A percentile compares a stretch with the other conserved stretches of the same genome.
Conservation (phyloP, 257 asterid species). For the Salvia splendens region DNA sequence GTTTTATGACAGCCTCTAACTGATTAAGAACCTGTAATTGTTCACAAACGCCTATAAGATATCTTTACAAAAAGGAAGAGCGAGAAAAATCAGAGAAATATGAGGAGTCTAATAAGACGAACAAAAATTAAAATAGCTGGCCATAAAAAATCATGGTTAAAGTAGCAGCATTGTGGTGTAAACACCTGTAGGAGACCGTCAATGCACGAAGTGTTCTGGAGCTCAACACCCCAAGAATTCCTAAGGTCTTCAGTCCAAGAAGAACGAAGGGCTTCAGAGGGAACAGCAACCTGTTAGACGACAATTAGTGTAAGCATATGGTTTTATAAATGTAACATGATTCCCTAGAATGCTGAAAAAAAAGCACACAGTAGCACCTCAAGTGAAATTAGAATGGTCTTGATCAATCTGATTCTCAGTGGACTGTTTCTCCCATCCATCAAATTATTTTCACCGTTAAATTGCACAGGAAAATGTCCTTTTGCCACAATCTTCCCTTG, state of each 20-base stretch:
- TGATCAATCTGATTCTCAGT: constrained; percentile 65
- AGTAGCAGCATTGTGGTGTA: background rate
- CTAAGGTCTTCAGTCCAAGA: constrained; percentile 82
- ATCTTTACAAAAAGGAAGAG: constrained; percentile 1
- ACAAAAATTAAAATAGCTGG: constrained; percentile 9
- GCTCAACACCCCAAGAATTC: constrained; percentile 70
- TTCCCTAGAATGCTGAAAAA: constrained; percentile 20
- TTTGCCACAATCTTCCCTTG: constrained; percentile 31
- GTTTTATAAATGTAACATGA: constrained; percentile 23
- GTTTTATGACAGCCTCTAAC: constrained; percentile 73
- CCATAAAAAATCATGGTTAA: constrained; percentile 7
- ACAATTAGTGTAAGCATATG: constrained; percentile 20
- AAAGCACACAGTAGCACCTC: constrained; percentile 56
- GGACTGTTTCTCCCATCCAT: constrained; percentile 47
- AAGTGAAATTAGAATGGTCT: constrained; percentile 57
- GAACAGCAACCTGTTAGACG: constrained; percentile 70
- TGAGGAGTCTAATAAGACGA: background rate
- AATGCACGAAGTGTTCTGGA: constrained; percentile 57
- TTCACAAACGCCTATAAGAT: background rate
- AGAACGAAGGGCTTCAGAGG: constrained; percentile 71
- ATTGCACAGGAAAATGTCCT: constrained; percentile 35
- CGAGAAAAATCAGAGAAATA: background rate
- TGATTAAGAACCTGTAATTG: constrained; percentile 63
- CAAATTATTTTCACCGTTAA: constrained; percentile 35
- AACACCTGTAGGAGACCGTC: constrained; percentile 82